Evolutionary conservation across 257 asterid genomes (phyloP).

Genomic region (Salvia splendens): DNA sequence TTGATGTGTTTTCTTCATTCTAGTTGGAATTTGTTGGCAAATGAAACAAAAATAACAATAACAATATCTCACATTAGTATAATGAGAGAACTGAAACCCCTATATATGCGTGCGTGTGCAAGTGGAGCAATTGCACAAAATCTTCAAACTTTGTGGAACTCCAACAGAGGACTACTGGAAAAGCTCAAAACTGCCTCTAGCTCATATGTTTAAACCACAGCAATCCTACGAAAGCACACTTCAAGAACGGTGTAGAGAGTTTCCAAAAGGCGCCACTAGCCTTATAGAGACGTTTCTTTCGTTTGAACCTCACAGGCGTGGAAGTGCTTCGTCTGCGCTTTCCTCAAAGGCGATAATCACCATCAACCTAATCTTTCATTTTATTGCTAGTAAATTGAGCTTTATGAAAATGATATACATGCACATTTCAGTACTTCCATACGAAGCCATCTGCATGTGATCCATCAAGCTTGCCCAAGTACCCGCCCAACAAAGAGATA

Average conservation of each 20-base stretch:
- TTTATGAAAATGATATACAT: background rate
- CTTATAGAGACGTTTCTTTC: slow-evolving; percentile 77
- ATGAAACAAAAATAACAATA: too few species aligned
- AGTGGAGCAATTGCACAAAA: slow-evolving; percentile 97
- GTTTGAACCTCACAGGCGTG: slow-evolving; percentile 73
- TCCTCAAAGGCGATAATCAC: slow-evolving; percentile 51
- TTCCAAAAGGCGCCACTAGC: slow-evolving; percentile 71
- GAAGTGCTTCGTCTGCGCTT: slow-evolving; percentile 79
- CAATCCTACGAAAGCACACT: slow-evolving; percentile 72
- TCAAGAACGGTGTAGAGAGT: slow-evolving; percentile 77
- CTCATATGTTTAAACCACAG: slow-evolving; percentile 86
- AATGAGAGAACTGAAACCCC: too few species aligned
- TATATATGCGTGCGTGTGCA: slow-evolving; percentile 19
- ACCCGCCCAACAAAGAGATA: slow-evolving; percentile 95
- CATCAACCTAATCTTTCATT: too few species aligned
- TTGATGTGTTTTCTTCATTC: too few species aligned
- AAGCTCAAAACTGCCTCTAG: slow-evolving; percentile 71
- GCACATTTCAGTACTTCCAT: slow-evolving; percentile 60
- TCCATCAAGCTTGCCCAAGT: slow-evolving; percentile 79
- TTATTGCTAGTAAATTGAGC: too few species aligned
- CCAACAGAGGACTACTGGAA: slow-evolving; percentile 86
- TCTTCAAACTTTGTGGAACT: slow-evolving; percentile 90
- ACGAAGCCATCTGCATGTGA: slow-evolving; percentile 84
- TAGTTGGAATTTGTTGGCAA: too few species aligned
- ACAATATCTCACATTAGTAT: too few species aligned